Percentiles rank a stretch among this genome's conserved stretches.
These are phyloP conservation scores for Mercurialis annua DNA, from an alignment of 345 rosid species.

Conservation along the genomic window DNA sequence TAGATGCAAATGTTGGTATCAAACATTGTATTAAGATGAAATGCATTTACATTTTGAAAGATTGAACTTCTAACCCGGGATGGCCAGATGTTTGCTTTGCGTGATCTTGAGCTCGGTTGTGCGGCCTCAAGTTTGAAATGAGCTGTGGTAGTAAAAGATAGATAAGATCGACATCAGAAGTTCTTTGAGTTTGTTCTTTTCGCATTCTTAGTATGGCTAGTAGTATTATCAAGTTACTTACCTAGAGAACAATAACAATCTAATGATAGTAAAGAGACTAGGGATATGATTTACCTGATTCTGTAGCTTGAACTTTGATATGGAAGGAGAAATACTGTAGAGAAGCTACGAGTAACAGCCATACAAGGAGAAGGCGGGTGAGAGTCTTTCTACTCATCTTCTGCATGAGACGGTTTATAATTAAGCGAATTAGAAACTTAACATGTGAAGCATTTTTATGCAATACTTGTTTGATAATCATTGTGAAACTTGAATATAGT, in stretches of 20 bases:
- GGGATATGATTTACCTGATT: conserved; percentile 37
- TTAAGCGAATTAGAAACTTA: conserved; percentile 13
- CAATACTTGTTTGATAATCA: conserved; percentile 29
- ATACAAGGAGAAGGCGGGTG: conserved; percentile 31
- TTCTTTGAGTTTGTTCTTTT: neutral
- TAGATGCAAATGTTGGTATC: neutral
- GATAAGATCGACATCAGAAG: neutral
- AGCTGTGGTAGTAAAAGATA: conserved; percentile 24
- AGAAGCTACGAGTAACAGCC: conserved; percentile 34
- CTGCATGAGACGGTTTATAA: conserved; percentile 19
- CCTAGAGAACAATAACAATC: neutral
- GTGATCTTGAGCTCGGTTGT: conserved; percentile 21
- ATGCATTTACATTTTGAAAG: neutral
- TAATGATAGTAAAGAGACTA: conserved; percentile 1
- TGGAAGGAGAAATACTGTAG: conserved; percentile 19
- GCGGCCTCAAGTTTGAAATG: conserved; percentile 30
- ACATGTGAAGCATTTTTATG: conserved; percentile 27
- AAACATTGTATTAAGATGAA: neutral
- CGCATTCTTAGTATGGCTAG: neutral
- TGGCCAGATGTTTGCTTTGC: conserved; percentile 20
- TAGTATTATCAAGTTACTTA: neutral
- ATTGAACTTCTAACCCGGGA: conserved; percentile 33
- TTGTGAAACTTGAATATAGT: conserved; percentile 34
- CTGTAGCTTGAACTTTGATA: conserved; percentile 38
- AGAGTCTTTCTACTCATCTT: conserved; percentile 36